Base-by-base conservation (phyloP, 2,329 filamentous ascomycete genomes). In the Pyrenochaeta sp. region DNA sequence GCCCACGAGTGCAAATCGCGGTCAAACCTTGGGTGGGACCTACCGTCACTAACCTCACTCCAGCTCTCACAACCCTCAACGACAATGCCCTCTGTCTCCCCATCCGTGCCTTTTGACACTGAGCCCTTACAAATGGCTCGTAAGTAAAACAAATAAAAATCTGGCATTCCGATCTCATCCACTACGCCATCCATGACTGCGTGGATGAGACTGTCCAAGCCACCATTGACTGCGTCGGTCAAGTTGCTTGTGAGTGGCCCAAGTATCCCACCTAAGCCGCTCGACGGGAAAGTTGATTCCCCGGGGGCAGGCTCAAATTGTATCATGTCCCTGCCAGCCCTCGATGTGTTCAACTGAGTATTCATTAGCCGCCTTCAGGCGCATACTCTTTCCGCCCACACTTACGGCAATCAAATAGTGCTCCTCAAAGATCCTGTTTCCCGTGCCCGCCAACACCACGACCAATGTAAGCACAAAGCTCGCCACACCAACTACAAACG, bases 391-490 rank as follows among this genome's bases (percentile, higher is more conserved):
- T 15, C 3, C 10, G 29, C 12, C 2, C 6, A 12, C 31, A 55
- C 64, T 12, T 60, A 69, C 66, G 35, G 61, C 42, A 7, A 68
- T 21, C 30, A 68, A 37, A 45, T 61, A 69, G 32, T 62, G 49
- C 2, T 51, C 48, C 20, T 63, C 57, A 17, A 66, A 58, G 0
- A 35, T 51, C 1, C 52, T 49, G 1, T 47, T 43, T 11, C 54
- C 44, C 20, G 45, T 55, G 11, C 61, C 67, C 12, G 58, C 63
- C 20, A 69, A 15, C 20, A 63, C 27, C 27, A 69, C 50, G 12
- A 67, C 44, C 9, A 70, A 15, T 14, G 47, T 54, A 5, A 69
- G 49, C 3, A 59, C 47, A 37, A 68, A 67, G 15, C 49, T 45
- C 1, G 55, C 50, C 4, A 60, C 45, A 17, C 57, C 53, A 15